phyloP scores from a whole-genome alignment of 2,329 filamentous ascomycete genomes.

The Orbilia brochopaga region DNA sequence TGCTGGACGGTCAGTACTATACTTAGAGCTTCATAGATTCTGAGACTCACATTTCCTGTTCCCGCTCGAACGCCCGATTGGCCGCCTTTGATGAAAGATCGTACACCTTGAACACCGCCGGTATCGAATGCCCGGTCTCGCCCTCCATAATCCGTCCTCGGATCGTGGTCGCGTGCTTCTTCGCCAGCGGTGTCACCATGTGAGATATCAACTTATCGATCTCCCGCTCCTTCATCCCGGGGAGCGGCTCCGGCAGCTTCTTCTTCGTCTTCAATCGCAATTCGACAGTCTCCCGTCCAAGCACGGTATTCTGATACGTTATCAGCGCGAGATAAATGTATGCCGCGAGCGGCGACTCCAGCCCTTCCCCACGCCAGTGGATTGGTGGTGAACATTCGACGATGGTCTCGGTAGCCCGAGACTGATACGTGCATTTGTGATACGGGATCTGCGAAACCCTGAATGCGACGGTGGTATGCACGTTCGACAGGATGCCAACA shows the following conservation, averaged over 20 bases:
- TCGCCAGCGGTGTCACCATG: neutral
- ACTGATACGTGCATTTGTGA: neutral
- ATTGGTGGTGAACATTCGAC: slow-evolving; percentile 8
- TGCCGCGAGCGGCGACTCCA: slow-evolving; percentile 1
- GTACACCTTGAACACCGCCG: neutral
- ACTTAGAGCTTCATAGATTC: neutral
- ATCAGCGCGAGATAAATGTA: slow-evolving; percentile 8
- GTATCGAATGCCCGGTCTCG: neutral
- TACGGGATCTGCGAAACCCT: neutral
- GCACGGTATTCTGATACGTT: neutral
- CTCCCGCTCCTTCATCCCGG: no score
- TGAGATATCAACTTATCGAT: no score
- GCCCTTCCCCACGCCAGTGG: slow-evolving; percentile 1
- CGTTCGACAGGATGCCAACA: slow-evolving; percentile 1
- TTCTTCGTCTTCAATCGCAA: neutral
- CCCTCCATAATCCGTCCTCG: neutral
- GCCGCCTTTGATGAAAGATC: neutral
- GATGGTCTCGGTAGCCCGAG: neutral
- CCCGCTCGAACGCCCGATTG: neutral
- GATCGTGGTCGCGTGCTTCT: neutral
- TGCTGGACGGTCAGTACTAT: neutral
- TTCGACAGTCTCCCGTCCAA: neutral
- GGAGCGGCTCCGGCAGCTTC: neutral
- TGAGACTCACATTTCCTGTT: neutral
- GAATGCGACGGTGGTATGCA: neutral